Conservation (phyloP, 352 stramenopile genomes). For the Pythium monospermum region DNA sequence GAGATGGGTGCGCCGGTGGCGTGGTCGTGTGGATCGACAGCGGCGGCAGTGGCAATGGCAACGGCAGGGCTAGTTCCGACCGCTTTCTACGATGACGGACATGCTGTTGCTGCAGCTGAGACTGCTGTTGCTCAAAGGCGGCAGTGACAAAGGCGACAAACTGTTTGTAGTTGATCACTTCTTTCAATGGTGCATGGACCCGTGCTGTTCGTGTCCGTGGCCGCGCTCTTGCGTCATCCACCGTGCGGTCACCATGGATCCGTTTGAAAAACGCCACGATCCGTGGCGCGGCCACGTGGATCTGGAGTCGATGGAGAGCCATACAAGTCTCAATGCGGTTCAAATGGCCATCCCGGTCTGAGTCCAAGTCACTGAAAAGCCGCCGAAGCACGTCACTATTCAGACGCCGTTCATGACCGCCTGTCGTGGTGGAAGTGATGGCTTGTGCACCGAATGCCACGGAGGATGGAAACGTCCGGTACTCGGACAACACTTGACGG, state of each 20-base stretch:
- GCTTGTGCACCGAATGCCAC: slow-evolving; percentile 47
- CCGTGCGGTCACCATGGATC: slow-evolving; percentile 22
- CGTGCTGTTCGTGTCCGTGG: background rate
- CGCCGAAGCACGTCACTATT: slow-evolving; percentile 58
- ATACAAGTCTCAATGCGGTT: slow-evolving; percentile 72
- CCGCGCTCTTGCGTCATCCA: background rate
- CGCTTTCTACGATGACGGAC: no score
- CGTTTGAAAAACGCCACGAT: slow-evolving; percentile 69
- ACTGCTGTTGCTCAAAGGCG: slow-evolving; percentile 30
- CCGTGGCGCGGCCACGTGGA: slow-evolving; percentile 44
- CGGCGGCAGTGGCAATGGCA: no score
- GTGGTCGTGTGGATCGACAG: no score
- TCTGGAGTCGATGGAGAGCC: slow-evolving; percentile 64
- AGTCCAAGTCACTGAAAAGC: slow-evolving; percentile 76
- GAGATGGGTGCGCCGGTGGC: no score
- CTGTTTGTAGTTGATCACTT: slow-evolving; percentile 76
- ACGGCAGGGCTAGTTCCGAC: no score
- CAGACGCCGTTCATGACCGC: slow-evolving; percentile 16
- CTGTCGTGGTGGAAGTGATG: slow-evolving; percentile 13
- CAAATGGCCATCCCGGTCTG: slow-evolving; percentile 57
- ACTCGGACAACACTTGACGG: slow-evolving; percentile 65
- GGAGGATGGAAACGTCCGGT: slow-evolving; percentile 54
- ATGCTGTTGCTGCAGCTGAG: slow-evolving; percentile 9
- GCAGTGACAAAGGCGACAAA: slow-evolving; percentile 69
- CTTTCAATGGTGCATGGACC: slow-evolving; percentile 27